Evolutionary conservation across 1,284 basidiomycete species (phyloP), one percentile per base, ranked within the genome.

Genomic region (Puccinia novopanici): DNA sequence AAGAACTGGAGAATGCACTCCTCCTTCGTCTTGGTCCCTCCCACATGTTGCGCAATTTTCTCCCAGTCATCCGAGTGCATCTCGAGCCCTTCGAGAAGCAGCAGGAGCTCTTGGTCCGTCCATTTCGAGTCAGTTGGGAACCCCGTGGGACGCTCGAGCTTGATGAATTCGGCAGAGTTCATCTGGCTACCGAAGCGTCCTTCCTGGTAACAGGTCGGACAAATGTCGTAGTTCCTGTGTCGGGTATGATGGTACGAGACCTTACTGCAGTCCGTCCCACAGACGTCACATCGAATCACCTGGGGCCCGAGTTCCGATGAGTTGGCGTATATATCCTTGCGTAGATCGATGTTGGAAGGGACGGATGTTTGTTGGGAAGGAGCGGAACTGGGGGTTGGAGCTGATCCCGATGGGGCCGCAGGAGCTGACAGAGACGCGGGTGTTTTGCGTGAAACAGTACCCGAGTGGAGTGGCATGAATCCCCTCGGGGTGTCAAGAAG

Each of bases 11-110:
- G 91, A 83, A 99, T 93, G 86, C 96, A 98, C 86, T 97, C 93
- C 85, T 98, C 95, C 54, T 94, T 92, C 22, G 91, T 91, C 54
- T 80, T 80, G 67, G 95, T 89, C 30, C 94, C 94, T 17, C 91
- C 93, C 67, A 99, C 94, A 85, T 99, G 95, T 83, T 94, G 92
- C 82, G 94, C 91, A 81, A 99, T 91, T 52, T 91, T 90, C 40
- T 91, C 91, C 96, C 95, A 99, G 85, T 98, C 96, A 85, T 98
- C 96, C 83, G 98, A 94, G 86, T 92, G 95, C 93, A 99, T 96
- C 87, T 99, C 96, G 73, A 99, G 90, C 22, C 92, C 97, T 86
- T 99, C 96, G 24, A 99, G 89, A 19, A 99, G 88, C 2, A 93
- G 87, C 17, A 99, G 87, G 24, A 92, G 89, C 87, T 99, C 97